Evolutionary conservation across 176 grass and related monocot genomes (phyloP).

Genomic region (Tillandsia leiboldiana): DNA sequence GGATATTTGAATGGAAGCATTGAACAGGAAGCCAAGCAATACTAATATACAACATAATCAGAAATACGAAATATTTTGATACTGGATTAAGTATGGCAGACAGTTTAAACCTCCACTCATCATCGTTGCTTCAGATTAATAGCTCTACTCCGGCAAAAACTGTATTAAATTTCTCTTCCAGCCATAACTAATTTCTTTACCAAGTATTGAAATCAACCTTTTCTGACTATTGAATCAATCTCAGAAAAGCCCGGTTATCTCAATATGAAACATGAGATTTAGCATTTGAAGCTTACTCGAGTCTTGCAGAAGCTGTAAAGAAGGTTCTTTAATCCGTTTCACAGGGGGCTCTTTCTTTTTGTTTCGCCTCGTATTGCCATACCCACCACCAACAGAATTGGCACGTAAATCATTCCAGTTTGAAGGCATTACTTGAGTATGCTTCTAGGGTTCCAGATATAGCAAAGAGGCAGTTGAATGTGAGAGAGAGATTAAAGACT

Average conservation of each 20-base stretch:
- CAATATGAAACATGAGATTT: not conserved
- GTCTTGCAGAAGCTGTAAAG: too few relatives aligned
- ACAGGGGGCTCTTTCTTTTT: not conserved
- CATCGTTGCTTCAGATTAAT: too few relatives aligned
- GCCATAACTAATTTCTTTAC: not conserved
- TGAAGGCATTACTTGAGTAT: not conserved
- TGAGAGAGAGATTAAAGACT: not conserved
- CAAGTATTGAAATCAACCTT: not conserved
- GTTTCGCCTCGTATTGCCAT: not conserved
- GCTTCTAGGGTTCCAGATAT: not conserved
- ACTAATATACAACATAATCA: too few relatives aligned
- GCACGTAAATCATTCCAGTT: not conserved
- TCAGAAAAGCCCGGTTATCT: not conserved
- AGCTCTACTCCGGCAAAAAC: too few relatives aligned
- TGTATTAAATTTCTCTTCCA: too few relatives aligned
- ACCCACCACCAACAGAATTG: not conserved
- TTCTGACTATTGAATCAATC: not conserved
- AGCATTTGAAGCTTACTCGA: not conserved
- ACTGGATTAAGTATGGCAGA: too few relatives aligned
- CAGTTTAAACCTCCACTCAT: too few relatives aligned
- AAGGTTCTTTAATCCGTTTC: not conserved
- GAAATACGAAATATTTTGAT: too few relatives aligned
- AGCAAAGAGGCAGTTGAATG: conserved; percentile 10
- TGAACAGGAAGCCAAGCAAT: too few relatives aligned
- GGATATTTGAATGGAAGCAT: too few relatives aligned